phyloP scores from a whole-genome alignment of 2,329 filamentous ascomycete species.

The Aspergillus sojae region DNA sequence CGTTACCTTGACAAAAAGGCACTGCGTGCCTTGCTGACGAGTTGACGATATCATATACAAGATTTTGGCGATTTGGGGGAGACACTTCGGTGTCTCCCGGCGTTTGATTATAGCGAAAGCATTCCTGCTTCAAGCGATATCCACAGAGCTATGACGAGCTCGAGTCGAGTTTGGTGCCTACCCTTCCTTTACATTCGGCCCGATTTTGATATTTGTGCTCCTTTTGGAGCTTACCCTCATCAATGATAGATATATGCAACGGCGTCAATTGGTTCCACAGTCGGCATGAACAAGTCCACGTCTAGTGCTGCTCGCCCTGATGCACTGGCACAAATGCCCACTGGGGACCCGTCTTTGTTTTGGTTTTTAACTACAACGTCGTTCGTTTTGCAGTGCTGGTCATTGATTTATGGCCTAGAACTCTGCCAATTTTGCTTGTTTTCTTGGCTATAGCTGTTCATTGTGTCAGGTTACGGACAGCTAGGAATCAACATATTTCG shows the following conservation, averaged over 20 bases:
- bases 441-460: not conserved
- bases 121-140: not conserved
- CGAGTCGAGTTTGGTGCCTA: not conserved
- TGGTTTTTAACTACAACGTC: not conserved
- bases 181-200: not conserved
- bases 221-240: not conserved
- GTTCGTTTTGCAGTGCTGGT: not conserved
- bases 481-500: not conserved
- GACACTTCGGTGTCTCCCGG: not conserved
- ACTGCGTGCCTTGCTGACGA: not conserved
- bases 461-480: not conserved
- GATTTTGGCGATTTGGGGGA: not conserved
- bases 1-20: conserved; percentile 3
- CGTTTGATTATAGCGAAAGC: conserved; percentile 2
- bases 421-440: not conserved
- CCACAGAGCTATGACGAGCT: not conserved
- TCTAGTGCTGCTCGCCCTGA: not conserved
- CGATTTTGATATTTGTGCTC: not conserved
- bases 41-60: conserved; percentile 1
- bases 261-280: not conserved
- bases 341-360: not conserved
- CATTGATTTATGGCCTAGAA: not conserved
- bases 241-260: not conserved
- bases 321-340: not conserved
- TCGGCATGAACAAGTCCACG: not conserved